Conservation (phyloP, 129 eudicot species). For the Flaveria trinervia region DNA sequence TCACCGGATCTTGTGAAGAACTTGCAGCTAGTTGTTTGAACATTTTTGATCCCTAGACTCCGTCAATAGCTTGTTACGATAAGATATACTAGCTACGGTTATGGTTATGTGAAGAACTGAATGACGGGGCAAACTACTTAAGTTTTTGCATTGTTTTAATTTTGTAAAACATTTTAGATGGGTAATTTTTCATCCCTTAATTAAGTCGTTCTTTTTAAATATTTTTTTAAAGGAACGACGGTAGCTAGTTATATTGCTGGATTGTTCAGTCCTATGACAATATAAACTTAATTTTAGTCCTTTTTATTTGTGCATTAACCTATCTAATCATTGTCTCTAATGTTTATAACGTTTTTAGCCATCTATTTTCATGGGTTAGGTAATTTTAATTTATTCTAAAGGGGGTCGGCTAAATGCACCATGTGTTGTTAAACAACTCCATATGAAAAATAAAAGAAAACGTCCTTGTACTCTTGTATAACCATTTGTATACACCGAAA, state of each 20-base stretch:
- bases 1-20: constrained; percentile 38
- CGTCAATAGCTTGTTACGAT: too few species aligned
- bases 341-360: neutral
- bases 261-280: neutral
- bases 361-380: neutral
- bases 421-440: too few species aligned
- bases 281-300: neutral
- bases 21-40: constrained; percentile 30
- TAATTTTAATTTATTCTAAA: neutral
- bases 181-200: neutral
- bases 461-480: too few species aligned
- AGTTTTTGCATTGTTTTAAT: too few species aligned
- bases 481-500: too few species aligned
- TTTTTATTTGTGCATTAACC: constrained; percentile 20
- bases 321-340: neutral
- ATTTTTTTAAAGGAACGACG: neutral
- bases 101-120: too few species aligned
- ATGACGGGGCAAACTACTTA: too few species aligned
- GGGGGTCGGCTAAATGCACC: too few species aligned
- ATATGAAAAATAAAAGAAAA: too few species aligned
- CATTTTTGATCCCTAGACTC: too few species aligned
- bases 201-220: neutral
- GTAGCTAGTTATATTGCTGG: neutral
- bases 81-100: too few species aligned
- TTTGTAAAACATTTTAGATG: too few species aligned